Conservation (phyloP, 2,329 filamentous ascomycete species). For the Tolypocladium ophioglossoides region DNA sequence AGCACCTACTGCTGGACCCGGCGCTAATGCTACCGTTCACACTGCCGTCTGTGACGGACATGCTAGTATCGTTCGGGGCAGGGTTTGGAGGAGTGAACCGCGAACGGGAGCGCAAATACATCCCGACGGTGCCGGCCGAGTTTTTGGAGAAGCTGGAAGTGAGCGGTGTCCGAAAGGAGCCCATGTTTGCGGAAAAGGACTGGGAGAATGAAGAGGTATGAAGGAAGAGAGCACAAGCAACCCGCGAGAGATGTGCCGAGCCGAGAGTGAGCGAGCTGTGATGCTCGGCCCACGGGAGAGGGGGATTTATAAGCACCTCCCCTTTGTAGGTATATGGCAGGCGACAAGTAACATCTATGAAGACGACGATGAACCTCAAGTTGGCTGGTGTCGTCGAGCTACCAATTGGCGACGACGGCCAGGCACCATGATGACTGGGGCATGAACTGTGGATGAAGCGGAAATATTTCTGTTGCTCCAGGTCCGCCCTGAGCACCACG, state of each 20-base stretch:
- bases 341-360: not conserved
- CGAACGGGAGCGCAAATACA: slow-evolving; percentile 89
- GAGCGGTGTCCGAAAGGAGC: slow-evolving; percentile 37
- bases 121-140: slow-evolving; percentile 87
- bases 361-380: not conserved
- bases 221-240: not conserved
- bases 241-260: not conserved
- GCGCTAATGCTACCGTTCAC: slow-evolving; percentile 89
- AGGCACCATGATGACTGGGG: not conserved
- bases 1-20: slow-evolving; percentile 74
- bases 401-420: not conserved
- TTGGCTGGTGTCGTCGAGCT: not conserved
- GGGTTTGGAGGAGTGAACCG: slow-evolving; percentile 88
- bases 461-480: not conserved
- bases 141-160: slow-evolving; percentile 80
- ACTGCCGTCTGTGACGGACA: slow-evolving; percentile 92
- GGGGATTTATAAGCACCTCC: not conserved
- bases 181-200: slow-evolving; percentile 52
- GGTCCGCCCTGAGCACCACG: not conserved
- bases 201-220: slow-evolving; percentile 57
- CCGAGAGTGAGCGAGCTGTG: not conserved
- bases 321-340: not conserved
- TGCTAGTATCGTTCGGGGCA: slow-evolving; percentile 90
- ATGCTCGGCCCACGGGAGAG: not conserved
- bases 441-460: not conserved